Evolutionary conservation across 192 early-diverging fungal species (phyloP), one percentile per base, ranked within the genome.

Genomic region (Backusella macrospora): DNA sequence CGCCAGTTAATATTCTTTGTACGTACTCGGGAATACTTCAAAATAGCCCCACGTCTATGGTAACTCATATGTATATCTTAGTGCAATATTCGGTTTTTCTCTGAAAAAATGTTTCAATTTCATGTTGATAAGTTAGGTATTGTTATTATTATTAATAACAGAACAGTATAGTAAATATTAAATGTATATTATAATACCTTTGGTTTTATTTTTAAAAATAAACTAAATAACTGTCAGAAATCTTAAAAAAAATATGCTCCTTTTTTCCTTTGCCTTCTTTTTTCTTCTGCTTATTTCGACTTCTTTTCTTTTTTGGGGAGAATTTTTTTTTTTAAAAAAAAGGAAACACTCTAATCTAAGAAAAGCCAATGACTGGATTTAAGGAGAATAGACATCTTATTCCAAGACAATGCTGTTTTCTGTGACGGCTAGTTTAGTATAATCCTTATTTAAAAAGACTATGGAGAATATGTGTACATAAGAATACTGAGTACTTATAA

Each of bases 291-390:
- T 59, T 59, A 16, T 13, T 59, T 59, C 52, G 10, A 4, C 21
- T 59, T 59, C 52, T 59, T 59, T 59, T 59, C 52, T 59, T 59
- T 26, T 55, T 59, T 23, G 21, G 52, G 52, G 52, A 23, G 26
- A 23, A 59, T 23, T 0, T 55, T 3, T 23, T 26, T 59, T 26
- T 26, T 26, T 52, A 23, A 52, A 18, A 21, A 59, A 12, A 59
- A 59, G 18, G 52, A 23, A 59, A 59, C 21, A 59, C 9, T 26
- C 52, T 59, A 59, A 59, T 59, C 26, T 59, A 23, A 21, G 52
- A 59, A 59, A 59, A 59, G 26, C 21, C 52, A 5, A 59, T 26
- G 52, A 10, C 18, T 59, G 21, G 52, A 59, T 59, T 49, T 59
- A 59, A 23, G 52, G 52, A 59, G 52, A 59, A 23, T 12, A 3